These are phyloP conservation scores for Trichophyton rubrum DNA, from an alignment of 2,329 filamentous ascomycete genomes.

Conservation along the genomic window DNA sequence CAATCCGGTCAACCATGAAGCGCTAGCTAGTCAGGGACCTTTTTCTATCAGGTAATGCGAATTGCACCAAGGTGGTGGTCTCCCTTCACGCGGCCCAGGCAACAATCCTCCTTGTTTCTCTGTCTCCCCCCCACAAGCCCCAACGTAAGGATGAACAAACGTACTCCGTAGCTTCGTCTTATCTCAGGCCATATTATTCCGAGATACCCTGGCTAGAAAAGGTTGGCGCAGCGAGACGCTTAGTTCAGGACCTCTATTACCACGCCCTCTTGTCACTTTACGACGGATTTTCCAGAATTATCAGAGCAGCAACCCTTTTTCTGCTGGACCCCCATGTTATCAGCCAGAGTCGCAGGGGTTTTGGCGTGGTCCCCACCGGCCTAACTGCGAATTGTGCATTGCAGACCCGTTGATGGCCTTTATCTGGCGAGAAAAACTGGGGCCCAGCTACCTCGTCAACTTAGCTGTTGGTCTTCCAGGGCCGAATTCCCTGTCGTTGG, in stretches of 20 bases:
- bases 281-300: neutral
- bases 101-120: neutral
- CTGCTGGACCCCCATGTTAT: neutral
- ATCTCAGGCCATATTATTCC: neutral
- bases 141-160: neutral
- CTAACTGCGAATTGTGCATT: neutral
- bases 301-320: neutral
- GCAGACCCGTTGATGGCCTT: neutral
- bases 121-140: neutral
- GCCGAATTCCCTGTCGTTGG: neutral
- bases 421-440: neutral
- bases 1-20: neutral
- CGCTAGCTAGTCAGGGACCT: neutral
- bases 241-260: neutral
- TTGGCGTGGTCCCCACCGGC: neutral
- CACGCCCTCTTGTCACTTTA: neutral
- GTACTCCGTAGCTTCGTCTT: too few species aligned
- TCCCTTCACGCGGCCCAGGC: neutral
- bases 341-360: neutral
- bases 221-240: neutral
- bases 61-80: neutral
- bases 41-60: neutral
- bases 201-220: neutral
- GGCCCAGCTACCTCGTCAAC: neutral
- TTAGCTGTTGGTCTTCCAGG: neutral